Conservation (phyloP, 164 flowering plant species). For the Nymphaea colorata region DNA sequence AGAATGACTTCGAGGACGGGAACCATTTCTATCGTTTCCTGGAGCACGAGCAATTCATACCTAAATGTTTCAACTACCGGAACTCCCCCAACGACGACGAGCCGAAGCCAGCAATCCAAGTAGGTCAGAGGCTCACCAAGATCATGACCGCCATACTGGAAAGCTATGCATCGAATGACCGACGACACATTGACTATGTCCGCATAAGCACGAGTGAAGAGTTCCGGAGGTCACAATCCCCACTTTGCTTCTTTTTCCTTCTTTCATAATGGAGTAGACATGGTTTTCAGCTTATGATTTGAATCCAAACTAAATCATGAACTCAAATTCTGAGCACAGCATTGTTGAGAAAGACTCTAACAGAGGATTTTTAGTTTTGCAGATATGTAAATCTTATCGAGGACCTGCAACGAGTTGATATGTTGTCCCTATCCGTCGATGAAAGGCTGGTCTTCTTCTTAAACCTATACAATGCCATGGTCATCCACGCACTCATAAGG, state of each 20-base stretch:
- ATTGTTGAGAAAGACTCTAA: no score
- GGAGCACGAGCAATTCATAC: constrained; percentile 74
- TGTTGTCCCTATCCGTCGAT: constrained; percentile 31
- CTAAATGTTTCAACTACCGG: constrained; percentile 66
- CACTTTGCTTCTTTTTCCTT: background rate
- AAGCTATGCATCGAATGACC: constrained; percentile 72
- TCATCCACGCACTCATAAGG: constrained; percentile 75
- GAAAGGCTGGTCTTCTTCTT: constrained; percentile 79
- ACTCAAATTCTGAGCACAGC: no score
- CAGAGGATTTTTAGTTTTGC: constrained; percentile 5
- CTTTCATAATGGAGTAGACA: no score
- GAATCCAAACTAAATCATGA: no score
- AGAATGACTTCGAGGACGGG: constrained; percentile 78
- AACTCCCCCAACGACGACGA: constrained; percentile 54
- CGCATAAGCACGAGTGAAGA: constrained; percentile 82
- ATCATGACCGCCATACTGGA: constrained; percentile 85
- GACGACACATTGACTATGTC: constrained; percentile 50
- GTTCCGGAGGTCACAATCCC: constrained; percentile 56
- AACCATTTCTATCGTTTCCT: constrained; percentile 77
- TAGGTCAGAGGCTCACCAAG: constrained; percentile 50
- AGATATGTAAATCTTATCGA: constrained; percentile 67
- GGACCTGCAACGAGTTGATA: constrained; percentile 71
- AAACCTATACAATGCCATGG: constrained; percentile 89
- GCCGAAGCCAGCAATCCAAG: constrained; percentile 43
- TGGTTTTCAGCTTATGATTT: no score